Base-by-base conservation (phyloP, 345 rosid genomes). In the Pelargonium nanum region DNA sequence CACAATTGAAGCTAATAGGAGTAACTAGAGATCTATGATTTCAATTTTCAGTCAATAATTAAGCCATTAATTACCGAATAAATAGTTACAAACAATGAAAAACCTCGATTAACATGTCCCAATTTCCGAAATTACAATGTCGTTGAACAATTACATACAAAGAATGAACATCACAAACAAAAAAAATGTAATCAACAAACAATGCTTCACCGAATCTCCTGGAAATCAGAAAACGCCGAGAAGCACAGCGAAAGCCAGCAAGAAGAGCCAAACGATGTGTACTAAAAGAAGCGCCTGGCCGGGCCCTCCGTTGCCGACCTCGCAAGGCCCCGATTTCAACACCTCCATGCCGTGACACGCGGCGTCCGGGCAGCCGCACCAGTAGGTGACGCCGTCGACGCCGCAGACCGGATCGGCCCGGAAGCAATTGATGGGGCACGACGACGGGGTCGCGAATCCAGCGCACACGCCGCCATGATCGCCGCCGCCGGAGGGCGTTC, bases 351-450 rank as follows among this genome's bases (percentile, higher is more conserved):
- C 62, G 4, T 20, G 24, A 23, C 52, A 59, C 24, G 16, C 15
- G 24, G 62, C 52, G 51, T 59, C 52, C 4, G 34, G 13, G 52
- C 62, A 59, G 2, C 62, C 62, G 26, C 52, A 59, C 62, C 52
- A 30, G 62, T 59, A 59, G 45, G 62, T 59, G 16, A 59, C 26
- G 21, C 62, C 62, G 26, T 59, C 51, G 4, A 15, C 62, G 19
- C 62, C 62, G 25, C 62, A 59, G 16, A 59, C 62, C 7, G 62
- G 62, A 40, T 59, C 62, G 22, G 52, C 23, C 24, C 52, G 51
- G 22, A 59, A 59, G 51, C 50, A 59, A 7, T 59, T 59, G 5
- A 59, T n/a, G 17, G 62, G 62, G 59, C 59, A 56, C 5, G 59
- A 56, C 4, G 19, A n/a, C 0, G 20, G 30, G n/a, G 7, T 0